A percentile compares a stretch with the other conserved stretches of the same genome.
Evolutionary conservation across 345 rosid species (phyloP).

Genomic region (Orychophragmus violaceus): DNA sequence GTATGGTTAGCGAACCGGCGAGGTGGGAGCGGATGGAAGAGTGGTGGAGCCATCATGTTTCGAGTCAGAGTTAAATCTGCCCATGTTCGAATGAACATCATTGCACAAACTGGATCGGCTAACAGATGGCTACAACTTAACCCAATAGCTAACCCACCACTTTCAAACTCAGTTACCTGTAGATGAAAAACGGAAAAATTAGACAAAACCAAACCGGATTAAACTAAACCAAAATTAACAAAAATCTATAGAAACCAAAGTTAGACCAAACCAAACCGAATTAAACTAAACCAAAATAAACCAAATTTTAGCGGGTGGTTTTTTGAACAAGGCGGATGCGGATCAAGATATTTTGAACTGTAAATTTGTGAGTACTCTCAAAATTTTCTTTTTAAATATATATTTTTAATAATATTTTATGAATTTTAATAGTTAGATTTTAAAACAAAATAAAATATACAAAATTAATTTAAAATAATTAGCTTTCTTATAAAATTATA

Average conservation of each 20-base stretch:
- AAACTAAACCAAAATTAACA: not conserved
- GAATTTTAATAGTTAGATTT: too few species aligned
- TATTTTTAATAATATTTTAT: too few species aligned
- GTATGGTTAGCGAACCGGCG: slow-evolving; percentile 21
- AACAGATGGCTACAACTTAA: slow-evolving; percentile 66
- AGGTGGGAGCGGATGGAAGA: slow-evolving; percentile 41
- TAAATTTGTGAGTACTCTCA: too few species aligned
- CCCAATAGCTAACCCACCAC: slow-evolving; percentile 69
- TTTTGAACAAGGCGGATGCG: too few species aligned
- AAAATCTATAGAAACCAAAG: not conserved
- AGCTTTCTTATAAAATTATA: too few species aligned
- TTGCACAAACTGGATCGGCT: slow-evolving; percentile 53
- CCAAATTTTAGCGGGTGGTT: too few species aligned
- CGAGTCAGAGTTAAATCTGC: slow-evolving; percentile 44
- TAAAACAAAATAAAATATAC: too few species aligned
- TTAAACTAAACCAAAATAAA: too few species aligned
- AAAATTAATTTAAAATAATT: too few species aligned
- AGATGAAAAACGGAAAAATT: not conserved
- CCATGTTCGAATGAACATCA: slow-evolving; percentile 67
- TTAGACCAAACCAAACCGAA: too few species aligned
- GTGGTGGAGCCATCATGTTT: slow-evolving; percentile 39
- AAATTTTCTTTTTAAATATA: too few species aligned
- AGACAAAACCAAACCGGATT: not conserved
- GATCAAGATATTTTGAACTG: too few species aligned
- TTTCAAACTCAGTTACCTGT: slow-evolving; percentile 74